These are phyloP conservation scores for Ramaria rubella DNA, from an alignment of 768 basidiomycete species.

Conservation along the genomic window DNA sequence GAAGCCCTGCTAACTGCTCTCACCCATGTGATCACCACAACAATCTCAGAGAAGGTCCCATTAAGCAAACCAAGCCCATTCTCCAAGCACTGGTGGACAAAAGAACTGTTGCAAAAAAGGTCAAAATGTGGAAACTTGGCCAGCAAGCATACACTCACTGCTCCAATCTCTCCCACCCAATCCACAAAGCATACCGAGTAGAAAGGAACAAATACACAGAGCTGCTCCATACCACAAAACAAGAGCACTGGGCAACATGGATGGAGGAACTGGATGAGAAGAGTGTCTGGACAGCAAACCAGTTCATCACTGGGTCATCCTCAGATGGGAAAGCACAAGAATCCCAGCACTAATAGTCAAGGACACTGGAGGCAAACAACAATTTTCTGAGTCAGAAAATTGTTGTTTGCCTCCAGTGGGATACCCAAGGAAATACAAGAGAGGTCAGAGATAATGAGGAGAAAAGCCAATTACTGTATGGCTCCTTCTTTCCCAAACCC, in stretches of 20 bases:
- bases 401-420: no score
- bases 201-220: neutral
- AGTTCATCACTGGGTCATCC: neutral
- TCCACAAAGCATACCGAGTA: neutral
- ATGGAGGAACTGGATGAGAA: neutral
- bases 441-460: slow-evolving; percentile 15
- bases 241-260: neutral
- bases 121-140: slow-evolving; percentile 14
- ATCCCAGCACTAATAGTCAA: neutral
- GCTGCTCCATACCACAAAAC: neutral
- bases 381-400: no score
- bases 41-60: slow-evolving; percentile 18
- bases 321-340: neutral
- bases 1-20: slow-evolving; percentile 7
- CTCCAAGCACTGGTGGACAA: slow-evolving; percentile 30
- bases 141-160: slow-evolving; percentile 5
- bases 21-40: slow-evolving; percentile 13
- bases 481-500: slow-evolving; percentile 19
- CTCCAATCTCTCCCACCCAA: neutral
- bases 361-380: no score
- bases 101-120: slow-evolving; percentile 21
- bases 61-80: slow-evolving; percentile 15
- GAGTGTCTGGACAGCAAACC: neutral
- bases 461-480: slow-evolving; percentile 16
- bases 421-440: neutral